Evolutionary conservation across 805 yeast genomes (phyloP).

Genomic region (Lipomyces orientalis): DNA sequence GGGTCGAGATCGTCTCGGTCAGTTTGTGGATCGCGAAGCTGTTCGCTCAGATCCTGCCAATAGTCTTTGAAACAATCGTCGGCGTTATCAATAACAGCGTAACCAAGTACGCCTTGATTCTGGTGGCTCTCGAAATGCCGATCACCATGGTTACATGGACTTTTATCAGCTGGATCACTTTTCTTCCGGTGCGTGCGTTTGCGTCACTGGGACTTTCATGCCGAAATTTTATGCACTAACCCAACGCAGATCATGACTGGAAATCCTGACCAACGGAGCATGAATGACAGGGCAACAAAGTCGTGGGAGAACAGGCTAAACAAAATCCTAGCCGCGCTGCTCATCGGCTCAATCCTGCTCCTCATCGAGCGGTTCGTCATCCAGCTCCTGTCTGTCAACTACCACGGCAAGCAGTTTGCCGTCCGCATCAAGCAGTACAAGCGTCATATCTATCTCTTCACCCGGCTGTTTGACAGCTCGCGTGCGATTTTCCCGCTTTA

Average conservation of each 20-base stretch:
- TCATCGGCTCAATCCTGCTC: slow-evolving; percentile 47
- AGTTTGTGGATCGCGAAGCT: slow-evolving; percentile 46
- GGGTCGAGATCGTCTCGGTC: slow-evolving; percentile 51
- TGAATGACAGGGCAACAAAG: slow-evolving; percentile 34
- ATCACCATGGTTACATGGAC: slow-evolving; percentile 47
- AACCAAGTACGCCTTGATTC: slow-evolving; percentile 43
- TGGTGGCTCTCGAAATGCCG: slow-evolving; percentile 47
- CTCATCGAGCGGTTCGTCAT: slow-evolving; percentile 48
- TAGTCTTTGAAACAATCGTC: slow-evolving; percentile 41
- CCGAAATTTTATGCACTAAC: no score
- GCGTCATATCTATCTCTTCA: slow-evolving; percentile 42
- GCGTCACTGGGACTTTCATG: no score
- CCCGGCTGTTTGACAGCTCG: slow-evolving; percentile 44
- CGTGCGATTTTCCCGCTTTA: slow-evolving; percentile 46
- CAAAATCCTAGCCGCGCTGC: slow-evolving; percentile 47
- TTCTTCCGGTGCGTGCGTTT: slow-evolving; percentile 24
- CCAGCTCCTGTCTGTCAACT: slow-evolving; percentile 48
- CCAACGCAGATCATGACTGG: slow-evolving; percentile 32
- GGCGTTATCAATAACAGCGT: slow-evolving; percentile 45
- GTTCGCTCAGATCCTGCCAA: slow-evolving; percentile 46
- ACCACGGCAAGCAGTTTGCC: slow-evolving; percentile 50
- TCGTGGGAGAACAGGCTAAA: slow-evolving; percentile 48
- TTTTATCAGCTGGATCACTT: slow-evolving; percentile 47
- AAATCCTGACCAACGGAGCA: slow-evolving; percentile 30
- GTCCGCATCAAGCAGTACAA: slow-evolving; percentile 48